A percentile compares a stretch with the other conserved stretches of the same genome.
phyloP scores from a whole-genome alignment of 106 monocot genomes.

The Dendrobium nobile region DNA sequence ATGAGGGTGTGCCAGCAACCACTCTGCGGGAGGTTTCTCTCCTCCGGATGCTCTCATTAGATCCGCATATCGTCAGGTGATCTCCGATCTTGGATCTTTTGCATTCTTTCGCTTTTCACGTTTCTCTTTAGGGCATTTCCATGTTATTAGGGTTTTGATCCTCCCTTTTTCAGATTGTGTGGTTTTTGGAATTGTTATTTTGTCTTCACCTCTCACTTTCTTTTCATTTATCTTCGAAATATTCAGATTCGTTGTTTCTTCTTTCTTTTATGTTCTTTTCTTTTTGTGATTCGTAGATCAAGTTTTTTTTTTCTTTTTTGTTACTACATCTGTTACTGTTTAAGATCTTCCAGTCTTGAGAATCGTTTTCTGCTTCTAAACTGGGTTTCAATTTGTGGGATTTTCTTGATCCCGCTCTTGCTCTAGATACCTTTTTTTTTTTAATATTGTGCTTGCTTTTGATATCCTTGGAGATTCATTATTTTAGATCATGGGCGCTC shows the following conservation, averaged over 20 bases:
- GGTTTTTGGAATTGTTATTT: too few relatives aligned
- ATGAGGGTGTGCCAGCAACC: constrained; percentile 91
- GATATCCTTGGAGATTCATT: too few relatives aligned
- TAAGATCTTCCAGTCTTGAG: too few relatives aligned
- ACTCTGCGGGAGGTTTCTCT: constrained; percentile 93
- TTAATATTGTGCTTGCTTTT: too few relatives aligned
- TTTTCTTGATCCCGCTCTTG: too few relatives aligned
- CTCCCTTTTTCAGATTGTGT: not conserved
- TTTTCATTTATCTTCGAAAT: not conserved
- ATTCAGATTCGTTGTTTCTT: too few relatives aligned
- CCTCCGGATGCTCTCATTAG: constrained; percentile 85
- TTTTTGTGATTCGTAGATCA: not conserved
- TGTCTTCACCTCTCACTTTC: not conserved
- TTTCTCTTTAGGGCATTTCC: not conserved
- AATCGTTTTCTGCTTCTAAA: too few relatives aligned
- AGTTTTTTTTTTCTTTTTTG: not conserved
- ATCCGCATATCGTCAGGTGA: constrained; percentile 87
- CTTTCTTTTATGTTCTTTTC: not conserved
- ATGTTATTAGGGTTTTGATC: not conserved
- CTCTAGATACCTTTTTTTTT: too few relatives aligned
- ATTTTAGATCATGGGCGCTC: too few relatives aligned
- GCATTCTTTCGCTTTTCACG: not conserved
- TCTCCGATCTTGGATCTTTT: not conserved
- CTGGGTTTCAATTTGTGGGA: too few relatives aligned
- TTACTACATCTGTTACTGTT: too few relatives aligned